Evolutionary conservation across 345 rosid genomes (phyloP).

Genomic region (Syzygium aromaticum): DNA sequence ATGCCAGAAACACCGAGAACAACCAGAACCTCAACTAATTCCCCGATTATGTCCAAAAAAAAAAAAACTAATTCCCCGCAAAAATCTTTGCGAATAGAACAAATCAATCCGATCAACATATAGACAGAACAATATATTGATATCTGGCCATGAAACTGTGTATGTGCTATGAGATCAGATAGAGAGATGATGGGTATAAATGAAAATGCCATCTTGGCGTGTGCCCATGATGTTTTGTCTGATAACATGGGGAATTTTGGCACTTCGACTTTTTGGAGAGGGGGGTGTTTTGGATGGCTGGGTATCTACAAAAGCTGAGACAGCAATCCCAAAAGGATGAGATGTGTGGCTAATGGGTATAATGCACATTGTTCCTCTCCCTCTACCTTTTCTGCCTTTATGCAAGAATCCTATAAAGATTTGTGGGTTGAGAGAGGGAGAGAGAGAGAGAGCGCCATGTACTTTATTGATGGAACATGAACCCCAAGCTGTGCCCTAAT

Average conservation of each 20-base stretch:
- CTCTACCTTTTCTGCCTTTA: background rate
- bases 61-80: background rate
- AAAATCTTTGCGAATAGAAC: background rate
- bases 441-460: background rate
- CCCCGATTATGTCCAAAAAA: no score
- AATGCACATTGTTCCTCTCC: background rate
- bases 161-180: background rate
- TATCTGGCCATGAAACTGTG: background rate
- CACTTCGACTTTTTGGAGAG: background rate
- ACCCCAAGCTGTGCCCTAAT: background rate
- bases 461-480: background rate
- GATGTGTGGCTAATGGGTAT: background rate
- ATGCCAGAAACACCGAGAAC: background rate
- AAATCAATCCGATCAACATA: background rate
- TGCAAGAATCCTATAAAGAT: background rate
- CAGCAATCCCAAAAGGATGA: background rate
- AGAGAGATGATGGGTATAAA: background rate
- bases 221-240: background rate
- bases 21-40: background rate
- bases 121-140: background rate
- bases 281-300: background rate
- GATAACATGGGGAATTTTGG: background rate
- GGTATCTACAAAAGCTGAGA: background rate
- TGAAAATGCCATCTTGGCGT: background rate
- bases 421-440: background rate